Percentiles rank a stretch among this genome's conserved stretches.
Conservation (phyloP, 2,329 filamentous ascomycete species). For the Nigrospora osmanthi region DNA sequence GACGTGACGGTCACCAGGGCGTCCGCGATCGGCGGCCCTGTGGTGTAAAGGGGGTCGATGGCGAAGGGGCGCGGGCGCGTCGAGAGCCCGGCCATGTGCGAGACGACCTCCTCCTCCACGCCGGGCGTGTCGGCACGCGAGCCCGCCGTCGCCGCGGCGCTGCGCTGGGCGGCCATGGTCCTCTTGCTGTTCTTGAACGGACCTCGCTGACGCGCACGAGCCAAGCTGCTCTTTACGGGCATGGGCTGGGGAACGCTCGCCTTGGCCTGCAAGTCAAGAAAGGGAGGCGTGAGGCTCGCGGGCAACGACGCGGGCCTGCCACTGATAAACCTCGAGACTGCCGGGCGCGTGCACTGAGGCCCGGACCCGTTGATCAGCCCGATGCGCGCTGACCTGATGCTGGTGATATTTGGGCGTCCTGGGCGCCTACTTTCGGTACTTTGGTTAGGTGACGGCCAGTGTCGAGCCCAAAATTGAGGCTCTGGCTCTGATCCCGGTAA, state of each 20-base stretch:
- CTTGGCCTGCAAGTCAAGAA: no score
- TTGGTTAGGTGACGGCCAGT: no score
- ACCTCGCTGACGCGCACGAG: conserved; percentile 18
- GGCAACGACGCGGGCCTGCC: no score
- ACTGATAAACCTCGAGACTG: no score
- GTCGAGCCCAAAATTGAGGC: no score
- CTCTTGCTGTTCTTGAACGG: conserved; percentile 11
- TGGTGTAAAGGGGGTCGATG: conserved; percentile 40
- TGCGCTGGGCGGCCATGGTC: conserved; percentile 2
- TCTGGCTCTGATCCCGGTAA: no score
- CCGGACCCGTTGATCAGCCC: no score
- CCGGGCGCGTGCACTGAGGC: no score
- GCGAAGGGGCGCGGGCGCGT: conserved; percentile 9
- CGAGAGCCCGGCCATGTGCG: conserved; percentile 6
- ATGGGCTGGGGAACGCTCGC: conserved; percentile 6
- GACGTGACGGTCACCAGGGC: conserved; percentile 60
- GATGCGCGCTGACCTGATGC: no score
- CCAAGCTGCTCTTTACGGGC: conserved; percentile 22
- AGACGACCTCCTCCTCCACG: conserved; percentile 9
- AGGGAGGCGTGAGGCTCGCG: no score
- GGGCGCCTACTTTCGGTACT: no score
- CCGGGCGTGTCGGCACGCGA: conserved; percentile 1
- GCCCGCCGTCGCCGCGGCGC: neutral
- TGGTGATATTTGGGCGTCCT: no score
- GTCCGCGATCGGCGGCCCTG: conserved; percentile 57